Base-by-base conservation (phyloP, 2,329 filamentous ascomycete species). In the Curvularia sp. region DNA sequence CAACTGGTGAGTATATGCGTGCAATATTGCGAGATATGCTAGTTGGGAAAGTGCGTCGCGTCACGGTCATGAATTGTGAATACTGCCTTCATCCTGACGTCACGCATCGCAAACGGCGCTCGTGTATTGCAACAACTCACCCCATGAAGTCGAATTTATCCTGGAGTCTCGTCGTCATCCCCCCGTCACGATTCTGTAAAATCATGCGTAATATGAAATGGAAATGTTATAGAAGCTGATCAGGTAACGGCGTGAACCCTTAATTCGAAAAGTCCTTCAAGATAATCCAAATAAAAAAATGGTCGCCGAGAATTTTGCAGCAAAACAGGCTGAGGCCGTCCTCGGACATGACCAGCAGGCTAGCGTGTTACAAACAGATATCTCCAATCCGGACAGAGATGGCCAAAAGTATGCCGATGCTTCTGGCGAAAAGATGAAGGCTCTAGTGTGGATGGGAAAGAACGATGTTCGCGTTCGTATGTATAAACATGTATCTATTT, bases 361-460 rank as follows among this genome's bases (percentile, higher is more conserved):
- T 18, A 30, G 13, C 26, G 26, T 20, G 3, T 18, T 24, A 4
- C 43, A 46, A 10, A 6, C 43, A 1, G 43, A 46, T 30, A 46
- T 46, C 24, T 28, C 43, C n/a, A 46, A 46, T 3, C 43, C 43
- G 2, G 43, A 30, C 2, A 26, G 26, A 1, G 43, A 46, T 46
- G 43, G 43, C 1, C 0, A 30, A 5, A 46, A 46, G 26, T 46
- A 46, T 30, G 43, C 43, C 15, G 43, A 46, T 8, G 24, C 43
- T 3, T 46, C 43, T 46, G 43, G 43, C 5, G 43, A 46, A 24
- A 46, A 46, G 43, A 95, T 96, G 90, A 89, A 91, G 75, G 92
- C 92, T 0, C 78, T 95, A 10, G 85, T 85, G 3, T 96, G 92
- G 92, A 86, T 89, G 77, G 90, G 90, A 49, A 95, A 94, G 81